Percentiles rank a stretch among this genome's conserved stretches.
Evolutionary conservation across 495 filamentous ascomycete species (phyloP).

Genomic region (Hyaloscypha variabilis): DNA sequence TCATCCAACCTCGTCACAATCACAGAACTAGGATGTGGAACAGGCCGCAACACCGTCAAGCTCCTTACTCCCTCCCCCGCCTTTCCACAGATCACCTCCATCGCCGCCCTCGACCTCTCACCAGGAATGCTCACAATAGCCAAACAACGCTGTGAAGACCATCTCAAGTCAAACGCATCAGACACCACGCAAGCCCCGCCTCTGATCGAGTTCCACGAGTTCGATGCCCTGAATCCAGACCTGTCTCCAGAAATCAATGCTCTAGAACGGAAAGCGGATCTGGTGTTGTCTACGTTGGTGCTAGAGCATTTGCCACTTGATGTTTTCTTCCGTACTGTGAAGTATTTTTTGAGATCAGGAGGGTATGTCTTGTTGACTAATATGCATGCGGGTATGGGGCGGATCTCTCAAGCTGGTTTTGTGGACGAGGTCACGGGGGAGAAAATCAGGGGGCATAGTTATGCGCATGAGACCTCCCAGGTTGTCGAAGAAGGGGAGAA

Average conservation of each 20-base stretch:
- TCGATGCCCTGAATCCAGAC: conserved; percentile 23
- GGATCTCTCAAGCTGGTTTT: conserved; percentile 67
- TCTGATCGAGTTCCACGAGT: conserved; percentile 17
- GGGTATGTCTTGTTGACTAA: conserved; percentile 67
- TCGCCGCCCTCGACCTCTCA: conserved; percentile 55
- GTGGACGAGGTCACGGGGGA: conserved; percentile 55
- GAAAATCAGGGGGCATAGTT: conserved; percentile 67
- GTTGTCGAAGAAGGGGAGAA: conserved; percentile 55
- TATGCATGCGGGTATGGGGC: conserved; percentile 75
- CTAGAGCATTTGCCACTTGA: conserved; percentile 66
- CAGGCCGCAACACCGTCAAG: conserved; percentile 67
- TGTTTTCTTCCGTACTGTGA: conserved; percentile 56
- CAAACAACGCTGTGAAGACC: conserved; percentile 2
- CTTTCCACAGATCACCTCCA: conserved; percentile 29
- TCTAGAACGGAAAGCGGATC: conserved; percentile 42
- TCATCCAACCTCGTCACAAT: conserved; percentile 38
- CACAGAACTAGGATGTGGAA: conserved; percentile 69
- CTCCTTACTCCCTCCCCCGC: conserved; percentile 39
- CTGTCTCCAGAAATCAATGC: conserved; percentile 21
- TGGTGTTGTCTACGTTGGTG: conserved; percentile 64
- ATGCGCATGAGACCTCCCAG: conserved; percentile 56
- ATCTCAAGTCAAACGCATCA: background rate
- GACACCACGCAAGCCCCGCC: background rate
- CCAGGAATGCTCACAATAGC: conserved; percentile 39
- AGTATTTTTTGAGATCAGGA: conserved; percentile 43